phyloP scores from a whole-genome alignment of 2,329 filamentous ascomycete species.

The Talaromyces islandicus region DNA sequence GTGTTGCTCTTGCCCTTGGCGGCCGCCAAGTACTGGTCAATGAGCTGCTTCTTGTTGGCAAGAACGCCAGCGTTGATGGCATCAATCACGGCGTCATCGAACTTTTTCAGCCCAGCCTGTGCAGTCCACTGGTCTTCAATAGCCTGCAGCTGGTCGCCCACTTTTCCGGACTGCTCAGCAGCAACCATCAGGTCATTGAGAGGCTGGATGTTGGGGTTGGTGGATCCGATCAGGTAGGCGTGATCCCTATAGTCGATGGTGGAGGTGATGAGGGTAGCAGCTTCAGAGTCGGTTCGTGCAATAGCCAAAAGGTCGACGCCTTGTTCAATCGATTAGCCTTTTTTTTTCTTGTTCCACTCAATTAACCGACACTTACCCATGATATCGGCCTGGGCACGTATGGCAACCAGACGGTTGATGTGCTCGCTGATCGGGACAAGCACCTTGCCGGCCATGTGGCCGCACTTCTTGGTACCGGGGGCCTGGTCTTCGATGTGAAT shows the following conservation, averaged over 20 bases:
- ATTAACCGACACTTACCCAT: conserved; percentile 59
- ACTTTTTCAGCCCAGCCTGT: conserved; percentile 76
- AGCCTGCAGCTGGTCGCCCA: conserved; percentile 71
- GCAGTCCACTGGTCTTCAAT: conserved; percentile 86
- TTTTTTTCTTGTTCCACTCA: neutral
- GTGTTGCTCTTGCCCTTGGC: conserved; percentile 78
- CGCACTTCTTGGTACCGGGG: conserved; percentile 98
- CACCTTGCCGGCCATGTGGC: conserved; percentile 98
- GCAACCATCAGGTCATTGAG: conserved; percentile 86
- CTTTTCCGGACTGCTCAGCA: conserved; percentile 77
- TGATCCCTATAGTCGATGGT: conserved; percentile 96
- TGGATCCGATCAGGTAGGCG: conserved; percentile 82
- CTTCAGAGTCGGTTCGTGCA: conserved; percentile 94
- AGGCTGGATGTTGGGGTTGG: conserved; percentile 76
- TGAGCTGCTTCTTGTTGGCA: conserved; percentile 60
- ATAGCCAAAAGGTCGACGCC: conserved; percentile 81
- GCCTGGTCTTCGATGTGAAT: conserved; percentile 99
- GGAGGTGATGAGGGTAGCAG: conserved; percentile 91
- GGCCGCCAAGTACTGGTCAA: conserved; percentile 60
- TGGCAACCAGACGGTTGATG: conserved; percentile 94
- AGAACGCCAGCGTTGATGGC: conserved; percentile 65
- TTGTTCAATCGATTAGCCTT: conserved; percentile 22
- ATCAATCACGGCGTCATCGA: conserved; percentile 81
- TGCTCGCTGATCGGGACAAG: conserved; percentile 95
- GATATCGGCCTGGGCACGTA: conserved; percentile 95